Percentiles rank a stretch among this genome's conserved stretches.
Conservation (phyloP, 2,329 filamentous ascomycete genomes). For the Aureobasidium musti region DNA sequence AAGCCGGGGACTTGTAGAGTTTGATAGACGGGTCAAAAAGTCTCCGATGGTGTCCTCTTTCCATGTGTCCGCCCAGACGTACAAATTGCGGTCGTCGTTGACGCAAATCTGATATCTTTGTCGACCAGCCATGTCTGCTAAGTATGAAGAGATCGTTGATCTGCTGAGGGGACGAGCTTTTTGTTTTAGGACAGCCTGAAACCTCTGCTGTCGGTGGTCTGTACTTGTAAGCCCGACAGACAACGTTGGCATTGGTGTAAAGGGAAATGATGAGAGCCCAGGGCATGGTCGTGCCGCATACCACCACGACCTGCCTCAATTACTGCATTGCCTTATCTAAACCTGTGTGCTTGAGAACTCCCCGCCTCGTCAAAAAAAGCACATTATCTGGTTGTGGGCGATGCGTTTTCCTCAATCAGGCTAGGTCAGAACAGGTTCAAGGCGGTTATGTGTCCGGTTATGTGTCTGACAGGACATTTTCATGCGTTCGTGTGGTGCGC, state of each 20-base stretch:
- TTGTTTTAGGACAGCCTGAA: not conserved
- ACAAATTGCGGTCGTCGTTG: constrained; percentile 23
- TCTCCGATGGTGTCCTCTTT: constrained; percentile 22
- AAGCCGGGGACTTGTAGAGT: not conserved
- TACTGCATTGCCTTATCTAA: not conserved
- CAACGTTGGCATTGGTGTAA: not conserved
- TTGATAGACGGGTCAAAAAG: constrained; percentile 7
- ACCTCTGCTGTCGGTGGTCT: not conserved
- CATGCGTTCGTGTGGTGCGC: constrained; percentile 1
- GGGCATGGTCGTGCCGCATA: constrained; percentile 6
- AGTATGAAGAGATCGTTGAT: not conserved
- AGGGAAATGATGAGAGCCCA: not conserved
- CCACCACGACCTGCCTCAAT: not conserved
- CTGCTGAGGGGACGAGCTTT: not conserved
- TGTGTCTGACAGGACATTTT: not conserved
- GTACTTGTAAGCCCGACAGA: not conserved
- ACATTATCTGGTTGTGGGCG: not conserved
- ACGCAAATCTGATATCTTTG: constrained; percentile 6
- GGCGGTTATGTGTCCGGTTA: not conserved
- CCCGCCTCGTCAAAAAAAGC: not conserved
- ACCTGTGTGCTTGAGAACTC: not conserved
- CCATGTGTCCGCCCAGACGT: constrained; percentile 16
- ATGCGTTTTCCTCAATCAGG: constrained; percentile 2
- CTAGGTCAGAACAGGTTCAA: not conserved
- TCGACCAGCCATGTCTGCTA: not conserved